A percentile compares a stretch with the other conserved stretches of the same genome.
Evolutionary conservation across 306 rosid genomes (phyloP).

Genomic region (Glycine tomentella): DNA sequence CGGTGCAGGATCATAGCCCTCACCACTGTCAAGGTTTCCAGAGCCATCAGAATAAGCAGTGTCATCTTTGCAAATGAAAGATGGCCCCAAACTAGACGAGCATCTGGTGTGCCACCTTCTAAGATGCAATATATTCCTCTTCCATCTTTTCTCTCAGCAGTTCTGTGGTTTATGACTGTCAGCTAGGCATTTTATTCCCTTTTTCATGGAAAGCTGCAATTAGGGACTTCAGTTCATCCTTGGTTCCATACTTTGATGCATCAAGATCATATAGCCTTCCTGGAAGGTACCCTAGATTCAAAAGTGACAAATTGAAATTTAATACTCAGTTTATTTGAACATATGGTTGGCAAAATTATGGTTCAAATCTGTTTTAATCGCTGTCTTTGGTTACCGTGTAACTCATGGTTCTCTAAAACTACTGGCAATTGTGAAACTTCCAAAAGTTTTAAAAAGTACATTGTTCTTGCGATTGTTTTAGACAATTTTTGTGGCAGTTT

Average conservation of each 20-base stretch:
- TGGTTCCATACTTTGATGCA: slow-evolving; percentile 71
- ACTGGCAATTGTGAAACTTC: too few species aligned
- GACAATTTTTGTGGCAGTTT: too few species aligned
- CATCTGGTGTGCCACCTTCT: slow-evolving; percentile 80
- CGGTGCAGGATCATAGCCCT: slow-evolving; percentile 45
- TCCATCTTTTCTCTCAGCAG: slow-evolving; percentile 71
- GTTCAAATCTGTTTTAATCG: background rate
- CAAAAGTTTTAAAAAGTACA: too few species aligned
- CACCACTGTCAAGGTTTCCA: slow-evolving; percentile 74
- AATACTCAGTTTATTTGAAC: background rate
- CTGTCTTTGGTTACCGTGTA: too few species aligned
- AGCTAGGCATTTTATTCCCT: slow-evolving; percentile 69
- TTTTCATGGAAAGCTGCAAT: slow-evolving; percentile 52
- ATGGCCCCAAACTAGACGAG: slow-evolving; percentile 76
- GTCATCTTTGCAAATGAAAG: slow-evolving; percentile 78
- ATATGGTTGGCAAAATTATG: background rate
- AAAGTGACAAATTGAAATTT: background rate
- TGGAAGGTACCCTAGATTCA: slow-evolving; percentile 70
- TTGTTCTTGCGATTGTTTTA: too few species aligned
- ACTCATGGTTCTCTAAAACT: too few species aligned
- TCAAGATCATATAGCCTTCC: slow-evolving; percentile 89
- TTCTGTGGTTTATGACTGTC: slow-evolving; percentile 92
- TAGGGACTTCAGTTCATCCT: slow-evolving; percentile 68
- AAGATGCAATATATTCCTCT: slow-evolving; percentile 79
- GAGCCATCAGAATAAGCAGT: slow-evolving; percentile 72